Evolutionary conservation across 2,329 filamentous ascomycete genomes (phyloP).

Genomic region (Cladophialophora carrionii): DNA sequence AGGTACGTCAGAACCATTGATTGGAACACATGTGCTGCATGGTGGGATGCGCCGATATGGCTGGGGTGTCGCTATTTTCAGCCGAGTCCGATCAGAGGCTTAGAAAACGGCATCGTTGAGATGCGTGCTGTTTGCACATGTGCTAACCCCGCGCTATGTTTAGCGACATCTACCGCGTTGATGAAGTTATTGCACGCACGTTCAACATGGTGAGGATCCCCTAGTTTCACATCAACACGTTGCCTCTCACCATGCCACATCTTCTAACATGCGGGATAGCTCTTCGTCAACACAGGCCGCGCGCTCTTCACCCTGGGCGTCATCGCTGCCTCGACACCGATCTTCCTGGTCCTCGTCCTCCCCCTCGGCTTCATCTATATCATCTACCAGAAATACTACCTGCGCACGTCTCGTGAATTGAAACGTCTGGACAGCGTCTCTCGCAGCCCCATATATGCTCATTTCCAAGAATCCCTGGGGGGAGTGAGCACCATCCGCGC

Average conservation of each 20-base stretch:
- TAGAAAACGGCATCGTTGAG: neutral
- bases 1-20: conserved; percentile 60
- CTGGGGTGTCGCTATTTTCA: neutral
- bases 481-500: conserved; percentile 95
- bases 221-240: neutral
- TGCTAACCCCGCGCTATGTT: neutral
- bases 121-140: neutral
- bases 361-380: conserved; percentile 81
- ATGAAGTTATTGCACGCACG: conserved; percentile 90
- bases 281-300: conserved; percentile 74
- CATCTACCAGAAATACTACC: conserved; percentile 95
- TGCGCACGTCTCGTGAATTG: conserved; percentile 91
- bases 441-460: conserved; percentile 93
- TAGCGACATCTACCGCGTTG: conserved; percentile 67
- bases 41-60: neutral
- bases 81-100: neutral
- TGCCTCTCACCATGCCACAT: neutral
- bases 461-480: conserved; percentile 96
- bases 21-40: neutral
- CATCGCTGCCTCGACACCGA: conserved; percentile 79
- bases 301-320: conserved; percentile 83
- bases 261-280: conserved; percentile 38
- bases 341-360: conserved; percentile 77
- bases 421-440: conserved; percentile 95
- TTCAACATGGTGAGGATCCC: conserved; percentile 80